Conservation (phyloP, 306 rosid species). For the Cicer bijugum region DNA sequence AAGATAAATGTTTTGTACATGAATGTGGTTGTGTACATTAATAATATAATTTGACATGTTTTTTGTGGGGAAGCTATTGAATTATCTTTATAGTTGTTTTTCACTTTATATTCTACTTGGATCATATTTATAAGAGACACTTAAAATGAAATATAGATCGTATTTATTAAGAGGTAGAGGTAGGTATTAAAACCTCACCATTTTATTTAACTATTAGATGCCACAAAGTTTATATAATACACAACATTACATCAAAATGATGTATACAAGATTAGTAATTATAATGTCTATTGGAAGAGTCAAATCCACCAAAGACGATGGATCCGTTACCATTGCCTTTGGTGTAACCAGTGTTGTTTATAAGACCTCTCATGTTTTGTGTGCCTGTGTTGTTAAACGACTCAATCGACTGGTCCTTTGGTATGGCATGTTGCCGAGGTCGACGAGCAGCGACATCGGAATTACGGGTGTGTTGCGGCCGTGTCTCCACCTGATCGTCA, state of each 20-base stretch:
- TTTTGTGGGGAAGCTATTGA: too few relatives aligned
- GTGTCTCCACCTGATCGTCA: background rate
- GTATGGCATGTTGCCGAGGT: background rate
- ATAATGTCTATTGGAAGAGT: slow-evolving; percentile 20
- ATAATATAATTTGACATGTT: too few relatives aligned
- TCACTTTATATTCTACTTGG: too few relatives aligned
- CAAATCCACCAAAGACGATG: slow-evolving; percentile 49
- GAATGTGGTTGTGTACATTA: too few relatives aligned
- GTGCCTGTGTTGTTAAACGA: slow-evolving; percentile 48
- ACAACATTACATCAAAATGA: background rate
- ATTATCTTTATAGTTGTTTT: too few relatives aligned
- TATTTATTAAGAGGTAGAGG: background rate
- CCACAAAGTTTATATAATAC: background rate
- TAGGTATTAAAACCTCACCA: background rate
- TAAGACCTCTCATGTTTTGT: slow-evolving; percentile 52
- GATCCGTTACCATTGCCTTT: slow-evolving; percentile 55
- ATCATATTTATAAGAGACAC: too few relatives aligned
- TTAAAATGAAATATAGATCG: background rate
- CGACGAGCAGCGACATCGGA: background rate
- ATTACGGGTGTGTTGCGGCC: background rate
- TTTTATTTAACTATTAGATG: slow-evolving; percentile 17
- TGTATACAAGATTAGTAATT: background rate
- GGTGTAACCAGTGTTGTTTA: slow-evolving; percentile 52
- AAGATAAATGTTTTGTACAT: too few relatives aligned
- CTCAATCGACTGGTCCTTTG: background rate